Evolutionary conservation across 345 rosid genomes (phyloP).

Genomic region (Hibiscus tridactylites): DNA sequence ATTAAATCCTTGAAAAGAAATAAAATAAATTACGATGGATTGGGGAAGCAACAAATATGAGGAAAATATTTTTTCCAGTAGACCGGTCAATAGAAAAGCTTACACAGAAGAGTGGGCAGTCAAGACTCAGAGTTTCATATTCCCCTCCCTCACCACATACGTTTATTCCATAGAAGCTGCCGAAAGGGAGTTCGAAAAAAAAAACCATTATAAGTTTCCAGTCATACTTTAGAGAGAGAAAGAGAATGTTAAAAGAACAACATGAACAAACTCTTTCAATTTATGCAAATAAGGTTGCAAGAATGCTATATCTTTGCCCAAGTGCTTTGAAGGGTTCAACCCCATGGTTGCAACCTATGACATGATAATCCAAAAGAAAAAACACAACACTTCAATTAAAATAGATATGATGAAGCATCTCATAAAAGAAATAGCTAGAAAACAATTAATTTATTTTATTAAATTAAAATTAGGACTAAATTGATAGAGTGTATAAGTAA

Average conservation of each 20-base stretch:
- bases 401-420: too few species aligned
- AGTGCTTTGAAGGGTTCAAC: constrained; percentile 75
- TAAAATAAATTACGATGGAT: not conserved
- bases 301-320: constrained; percentile 74
- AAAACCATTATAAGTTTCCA: not conserved
- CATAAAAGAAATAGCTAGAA: too few species aligned
- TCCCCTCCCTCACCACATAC: constrained; percentile 99
- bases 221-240: not conserved
- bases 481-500: too few species aligned
- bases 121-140: constrained; percentile 89
- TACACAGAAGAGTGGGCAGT: constrained; percentile 89
- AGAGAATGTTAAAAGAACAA: not conserved
- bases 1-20: not conserved
- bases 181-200: constrained; percentile 2
- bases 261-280: constrained; percentile 67
- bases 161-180: constrained; percentile 81
- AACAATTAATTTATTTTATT: too few species aligned
- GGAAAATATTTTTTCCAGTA: constrained; percentile 1
- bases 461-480: too few species aligned
- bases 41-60: not conserved
- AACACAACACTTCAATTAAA: too few species aligned
- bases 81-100: constrained; percentile 17
- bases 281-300: constrained; percentile 65
- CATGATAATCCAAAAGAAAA: too few species aligned
- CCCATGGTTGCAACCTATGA: too few species aligned